Evolutionary conservation across 768 basidiomycete species (phyloP), one percentile per base, ranked within the genome.

Genomic region (Dendrothele bispora): DNA sequence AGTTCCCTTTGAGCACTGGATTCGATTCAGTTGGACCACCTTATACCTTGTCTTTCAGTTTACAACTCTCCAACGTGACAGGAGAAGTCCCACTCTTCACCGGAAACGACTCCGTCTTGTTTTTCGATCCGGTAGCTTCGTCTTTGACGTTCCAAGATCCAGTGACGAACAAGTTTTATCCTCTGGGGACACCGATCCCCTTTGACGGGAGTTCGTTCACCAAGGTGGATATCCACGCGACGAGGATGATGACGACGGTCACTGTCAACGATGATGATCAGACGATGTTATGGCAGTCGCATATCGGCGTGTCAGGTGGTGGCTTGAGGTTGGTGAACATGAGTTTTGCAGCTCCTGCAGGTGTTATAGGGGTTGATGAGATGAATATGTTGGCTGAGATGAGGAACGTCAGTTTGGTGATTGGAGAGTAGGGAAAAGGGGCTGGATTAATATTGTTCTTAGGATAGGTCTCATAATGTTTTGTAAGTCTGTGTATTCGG

Each of bases 281-380:
- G 39, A 57, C 50, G 14, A 57, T 54, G 20, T 69, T 60, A 57
- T 74, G 72, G 57, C 58, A 52, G 39, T 69, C 69, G n/a, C 57
- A 58, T 38, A 42, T 74, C 47, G 61, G 67, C 48, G 68, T 72
- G 12, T 71, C 71, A 70, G 70, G 70, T 11, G 66, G 65, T 36
- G 66, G 67, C 26, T 65, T 71, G 55, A 58, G 55, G 27, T 52
- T 54, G 21, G 69, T 63, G 26, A 73, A 74, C 47, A 73, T 75
- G 69, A 72, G 70, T 3, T 75, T 74, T 44, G 71, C 71, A 1
- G 73, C 73, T 10, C 73, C 72, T 1, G 58, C 70, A 3, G 54
- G 52, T 28, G 54, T 58, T 2, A 65, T 74, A 15, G 72, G 75
- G 1, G 63, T 59, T 14, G 48, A 55, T 26, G 64, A 66, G 37